Evolutionary conservation across 495 filamentous ascomycete genomes (phyloP), one percentile per base, ranked within the genome.

Genomic region (Viridothelium virens): DNA sequence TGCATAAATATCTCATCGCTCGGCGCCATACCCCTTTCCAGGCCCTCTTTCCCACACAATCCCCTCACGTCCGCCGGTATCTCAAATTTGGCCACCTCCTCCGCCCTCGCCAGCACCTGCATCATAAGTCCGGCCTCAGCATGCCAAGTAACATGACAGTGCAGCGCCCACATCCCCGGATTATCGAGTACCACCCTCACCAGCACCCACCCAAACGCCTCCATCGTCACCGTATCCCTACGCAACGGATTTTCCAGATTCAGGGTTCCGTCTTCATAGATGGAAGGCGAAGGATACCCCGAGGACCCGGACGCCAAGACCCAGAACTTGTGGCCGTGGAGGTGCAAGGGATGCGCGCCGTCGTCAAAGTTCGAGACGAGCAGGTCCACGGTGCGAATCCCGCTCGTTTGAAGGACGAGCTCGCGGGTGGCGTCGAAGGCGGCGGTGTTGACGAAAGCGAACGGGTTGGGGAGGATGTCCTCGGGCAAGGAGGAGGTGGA

Each of bases 51-150:
- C 1, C 71, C 72, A 67, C 82, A 83, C 18, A 84, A 65, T 34
- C 69, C 70, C 59, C 69, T 72, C 37, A 81, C 76, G 47, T 78
- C 78, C 61, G 72, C 72, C 3, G 83, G 82, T 14, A 84, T 65
- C 59, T 71, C 37, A 79, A 81, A 80, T 10, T 38, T 48, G 38
- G 69, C 74, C 62, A 84, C 71, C 61, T 73, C 70, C 62, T 85
- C 82, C 25, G 74, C 65, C 37, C 76, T 72, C n/a, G 77, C 75
- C 67, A 84, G 61, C 67, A 87, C 82, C 72, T 85, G 83, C 85
- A 87, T 84, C 47, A 81, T 63, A 76, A 87, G 77, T 0, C 84
- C 85, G 16, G 82, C 81, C 66, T 85, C 83, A 6, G 75, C 72
- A 74, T 87, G 85, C 85, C 85, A 87, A 6, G 77, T 76, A 77